Conservation (phyloP, 1,139 yeast species). For the Scheffersomyces insectosa region DNA sequence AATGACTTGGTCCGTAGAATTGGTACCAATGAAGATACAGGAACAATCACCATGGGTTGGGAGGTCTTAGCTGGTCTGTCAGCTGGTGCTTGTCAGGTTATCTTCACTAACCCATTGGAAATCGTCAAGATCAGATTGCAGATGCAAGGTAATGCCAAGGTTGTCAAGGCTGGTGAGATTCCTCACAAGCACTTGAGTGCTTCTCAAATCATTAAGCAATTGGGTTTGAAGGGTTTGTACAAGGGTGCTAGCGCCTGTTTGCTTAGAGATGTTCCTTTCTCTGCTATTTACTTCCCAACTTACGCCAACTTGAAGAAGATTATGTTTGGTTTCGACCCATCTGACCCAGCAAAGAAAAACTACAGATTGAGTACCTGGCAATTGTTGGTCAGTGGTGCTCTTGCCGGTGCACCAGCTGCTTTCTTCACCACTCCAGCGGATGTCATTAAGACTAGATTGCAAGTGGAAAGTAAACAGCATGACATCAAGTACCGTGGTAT, state of each 20-base stretch:
- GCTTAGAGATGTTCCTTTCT: constrained; percentile 93
- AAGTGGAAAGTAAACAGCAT: constrained; percentile 77
- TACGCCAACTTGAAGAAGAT: constrained; percentile 89
- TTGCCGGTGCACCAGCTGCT: constrained; percentile 99
- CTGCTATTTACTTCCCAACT: constrained; percentile 96
- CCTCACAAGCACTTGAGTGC: constrained; percentile 59
- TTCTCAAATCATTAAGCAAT: constrained; percentile 67
- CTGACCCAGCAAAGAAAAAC: constrained; percentile 42
- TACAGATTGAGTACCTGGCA: constrained; percentile 76
- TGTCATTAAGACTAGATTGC: constrained; percentile 93
- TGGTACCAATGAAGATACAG: constrained; percentile 60
- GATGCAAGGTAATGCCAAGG: constrained; percentile 78
- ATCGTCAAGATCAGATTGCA: constrained; percentile 94
- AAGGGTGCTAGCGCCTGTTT: constrained; percentile 92
- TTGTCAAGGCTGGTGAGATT: constrained; percentile 44
- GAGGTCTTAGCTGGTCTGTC: constrained; percentile 88
- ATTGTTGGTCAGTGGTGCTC: constrained; percentile 82
- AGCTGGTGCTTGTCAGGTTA: constrained; percentile 97
- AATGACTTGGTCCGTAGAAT: constrained; percentile 83
- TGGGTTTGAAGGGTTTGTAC: constrained; percentile 85
- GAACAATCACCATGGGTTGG: constrained; percentile 63
- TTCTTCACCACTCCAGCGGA: constrained; percentile 95
- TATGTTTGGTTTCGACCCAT: constrained; percentile 81
- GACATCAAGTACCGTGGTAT: constrained; percentile 79
- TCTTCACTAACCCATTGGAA: constrained; percentile 94